These are phyloP conservation scores for Venturia aucupariae DNA, from an alignment of 2,329 filamentous ascomycete genomes.

Conservation along the genomic window DNA sequence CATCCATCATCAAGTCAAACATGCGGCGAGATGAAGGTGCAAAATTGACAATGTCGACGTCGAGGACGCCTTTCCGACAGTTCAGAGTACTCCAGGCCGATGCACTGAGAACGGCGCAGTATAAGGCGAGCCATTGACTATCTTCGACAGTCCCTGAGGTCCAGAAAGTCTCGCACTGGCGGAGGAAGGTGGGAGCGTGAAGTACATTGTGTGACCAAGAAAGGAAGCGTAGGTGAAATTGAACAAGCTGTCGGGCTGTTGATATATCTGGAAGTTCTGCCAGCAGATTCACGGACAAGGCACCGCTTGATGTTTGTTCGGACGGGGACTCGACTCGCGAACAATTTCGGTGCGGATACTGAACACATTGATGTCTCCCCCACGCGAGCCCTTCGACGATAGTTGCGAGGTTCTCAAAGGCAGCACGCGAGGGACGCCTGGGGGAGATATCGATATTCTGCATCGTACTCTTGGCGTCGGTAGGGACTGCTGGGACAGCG, in stretches of 20 bases:
- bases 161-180: conserved; percentile 22
- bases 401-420: conserved; percentile 13
- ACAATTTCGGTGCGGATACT: conserved; percentile 5
- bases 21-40: conserved; percentile 12
- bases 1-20: conserved; percentile 27
- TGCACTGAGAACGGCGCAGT: conserved; percentile 20
- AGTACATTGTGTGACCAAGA: conserved; percentile 24
- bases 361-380: conserved; percentile 4
- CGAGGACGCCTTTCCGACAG: conserved; percentile 15
- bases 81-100: conserved; percentile 21
- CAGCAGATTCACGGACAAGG: conserved; percentile 14
- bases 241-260: conserved; percentile 19
- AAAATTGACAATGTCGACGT: conserved; percentile 1
- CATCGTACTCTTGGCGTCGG: neutral
- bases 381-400: conserved; percentile 3
- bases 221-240: conserved; percentile 21
- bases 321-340: conserved; percentile 8
- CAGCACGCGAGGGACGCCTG: conserved; percentile 5
- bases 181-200: conserved; percentile 21
- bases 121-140: conserved; percentile 23
- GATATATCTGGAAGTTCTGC: conserved; percentile 14
- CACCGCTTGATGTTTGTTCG: conserved; percentile 19
- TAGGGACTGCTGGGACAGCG: neutral
- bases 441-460: neutral
- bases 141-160: conserved; percentile 18